phyloP scores from a whole-genome alignment of 1,284 basidiomycete species.

The Ustilago tritici region DNA sequence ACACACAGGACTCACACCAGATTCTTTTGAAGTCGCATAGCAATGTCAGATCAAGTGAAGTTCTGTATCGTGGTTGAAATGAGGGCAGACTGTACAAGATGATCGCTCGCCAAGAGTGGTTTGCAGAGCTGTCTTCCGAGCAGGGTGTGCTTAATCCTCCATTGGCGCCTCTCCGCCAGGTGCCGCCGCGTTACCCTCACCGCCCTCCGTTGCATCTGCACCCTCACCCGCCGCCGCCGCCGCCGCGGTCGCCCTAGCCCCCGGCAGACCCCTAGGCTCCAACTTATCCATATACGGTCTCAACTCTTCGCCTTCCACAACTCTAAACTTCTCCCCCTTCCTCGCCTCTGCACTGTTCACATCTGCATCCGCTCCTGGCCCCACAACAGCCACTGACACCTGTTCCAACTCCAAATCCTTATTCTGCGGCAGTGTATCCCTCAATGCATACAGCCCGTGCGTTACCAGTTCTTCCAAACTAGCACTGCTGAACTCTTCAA shows the following conservation, averaged over 20 bases:
- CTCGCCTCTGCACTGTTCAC: slow-evolving; percentile 50
- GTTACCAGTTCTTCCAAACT: slow-evolving; percentile 57
- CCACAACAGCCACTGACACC: slow-evolving; percentile 65
- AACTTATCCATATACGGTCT: slow-evolving; percentile 59
- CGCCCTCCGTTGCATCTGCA: neutral
- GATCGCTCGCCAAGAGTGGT: neutral
- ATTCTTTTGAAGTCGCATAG: too few species aligned
- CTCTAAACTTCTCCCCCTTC: slow-evolving; percentile 62
- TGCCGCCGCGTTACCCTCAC: neutral
- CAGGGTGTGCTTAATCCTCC: slow-evolving; percentile 35
- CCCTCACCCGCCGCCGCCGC: slow-evolving; percentile 3
- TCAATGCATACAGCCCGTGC: slow-evolving; percentile 65
- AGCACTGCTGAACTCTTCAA: slow-evolving; percentile 77
- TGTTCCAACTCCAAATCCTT: slow-evolving; percentile 67
- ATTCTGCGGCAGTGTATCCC: slow-evolving; percentile 68
- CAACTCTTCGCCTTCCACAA: slow-evolving; percentile 65
- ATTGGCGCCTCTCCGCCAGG: slow-evolving; percentile 42
- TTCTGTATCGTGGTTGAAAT: too few species aligned
- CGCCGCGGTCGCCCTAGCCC: slow-evolving; percentile 21
- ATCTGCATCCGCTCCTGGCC: slow-evolving; percentile 66
- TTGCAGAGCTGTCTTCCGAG: neutral
- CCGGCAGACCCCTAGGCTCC: slow-evolving; percentile 44
- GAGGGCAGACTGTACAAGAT: neutral
- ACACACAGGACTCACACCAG: too few species aligned
- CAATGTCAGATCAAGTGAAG: too few species aligned